phyloP scores from a whole-genome alignment of 1,284 basidiomycete species.

The Pseudozyma flocculosa region DNA sequence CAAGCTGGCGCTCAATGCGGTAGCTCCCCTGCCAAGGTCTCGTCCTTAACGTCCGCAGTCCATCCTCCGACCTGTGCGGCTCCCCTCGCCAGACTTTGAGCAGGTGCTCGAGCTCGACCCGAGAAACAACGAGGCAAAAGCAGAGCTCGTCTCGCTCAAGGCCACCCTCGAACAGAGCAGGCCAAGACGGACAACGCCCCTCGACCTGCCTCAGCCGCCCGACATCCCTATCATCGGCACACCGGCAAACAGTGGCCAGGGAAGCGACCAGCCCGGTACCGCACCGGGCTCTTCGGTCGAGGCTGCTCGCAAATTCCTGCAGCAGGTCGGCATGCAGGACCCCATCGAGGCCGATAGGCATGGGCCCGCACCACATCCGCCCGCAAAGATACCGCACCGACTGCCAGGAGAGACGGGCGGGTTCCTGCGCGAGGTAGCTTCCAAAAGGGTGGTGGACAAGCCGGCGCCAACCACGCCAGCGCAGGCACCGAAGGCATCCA shows the following conservation, averaged over 20 bases:
- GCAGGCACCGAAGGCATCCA: background rate
- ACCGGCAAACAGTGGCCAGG: too few relatives aligned
- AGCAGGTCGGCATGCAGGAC: constrained; percentile 22
- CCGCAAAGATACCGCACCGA: constrained; percentile 9
- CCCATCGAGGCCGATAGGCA: background rate
- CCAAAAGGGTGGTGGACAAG: constrained; percentile 9
- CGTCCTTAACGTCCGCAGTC: too few relatives aligned
- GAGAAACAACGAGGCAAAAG: constrained; percentile 12
- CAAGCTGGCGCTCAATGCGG: too few relatives aligned
- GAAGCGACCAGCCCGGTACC: too few relatives aligned
- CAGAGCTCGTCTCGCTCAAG: constrained; percentile 7
- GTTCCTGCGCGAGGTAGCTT: constrained; percentile 21
- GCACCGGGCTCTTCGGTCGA: constrained; percentile 18
- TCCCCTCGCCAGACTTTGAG: constrained; percentile 11
- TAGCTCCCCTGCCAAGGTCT: too few relatives aligned
- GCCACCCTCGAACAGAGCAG: background rate
- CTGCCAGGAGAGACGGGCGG: constrained; percentile 25
- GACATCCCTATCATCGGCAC: too few relatives aligned
- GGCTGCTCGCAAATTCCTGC: constrained; percentile 21
- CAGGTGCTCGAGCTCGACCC: constrained; percentile 12
- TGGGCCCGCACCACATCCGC: too few relatives aligned
- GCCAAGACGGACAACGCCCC: background rate
- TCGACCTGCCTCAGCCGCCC: constrained; percentile 9
- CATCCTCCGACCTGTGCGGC: too few relatives aligned
- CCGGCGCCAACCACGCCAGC: background rate